These are phyloP conservation scores for Fusarium oligoseptatum DNA, from an alignment of 2,329 filamentous ascomycete genomes.

Conservation along the genomic window DNA sequence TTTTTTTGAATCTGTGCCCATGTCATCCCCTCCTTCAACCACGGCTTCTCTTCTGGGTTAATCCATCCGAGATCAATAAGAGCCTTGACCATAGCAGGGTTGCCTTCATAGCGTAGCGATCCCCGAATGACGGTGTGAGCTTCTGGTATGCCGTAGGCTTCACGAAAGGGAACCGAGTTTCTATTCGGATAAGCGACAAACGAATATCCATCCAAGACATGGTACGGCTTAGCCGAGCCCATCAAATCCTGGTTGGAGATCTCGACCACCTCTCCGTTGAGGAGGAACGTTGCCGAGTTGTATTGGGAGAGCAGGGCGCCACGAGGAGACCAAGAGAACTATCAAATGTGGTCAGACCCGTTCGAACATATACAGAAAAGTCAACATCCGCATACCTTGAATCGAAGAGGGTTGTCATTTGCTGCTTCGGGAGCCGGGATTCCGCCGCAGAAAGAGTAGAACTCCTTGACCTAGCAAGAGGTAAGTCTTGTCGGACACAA, in stretches of 20 bases:
- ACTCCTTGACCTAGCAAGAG: conserved; percentile 63
- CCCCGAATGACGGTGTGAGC: conserved; percentile 76
- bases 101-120: conserved; percentile 76
- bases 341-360: not conserved
- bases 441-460: conserved; percentile 77
- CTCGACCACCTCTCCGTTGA: conserved; percentile 69
- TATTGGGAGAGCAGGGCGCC: conserved; percentile 76
- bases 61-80: conserved; percentile 79
- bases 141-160: conserved; percentile 78
- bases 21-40: conserved; percentile 36
- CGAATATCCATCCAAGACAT: conserved; percentile 67
- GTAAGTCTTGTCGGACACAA: not conserved
- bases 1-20: conserved; percentile 42
- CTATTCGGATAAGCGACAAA: conserved; percentile 81
- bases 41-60: conserved; percentile 23
- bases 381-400: not conserved
- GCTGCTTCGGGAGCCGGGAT: conserved; percentile 68
- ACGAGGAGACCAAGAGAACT: conserved; percentile 75
- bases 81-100: conserved; percentile 76
- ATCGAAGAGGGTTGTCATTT: conserved; percentile 56
- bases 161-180: conserved; percentile 74
- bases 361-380: not conserved
- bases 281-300: conserved; percentile 75
- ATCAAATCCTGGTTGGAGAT: conserved; percentile 66
- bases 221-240: conserved; percentile 76